Base-by-base conservation (phyloP, 139 green algal genomes). In the Picochlorum sp. region DNA sequence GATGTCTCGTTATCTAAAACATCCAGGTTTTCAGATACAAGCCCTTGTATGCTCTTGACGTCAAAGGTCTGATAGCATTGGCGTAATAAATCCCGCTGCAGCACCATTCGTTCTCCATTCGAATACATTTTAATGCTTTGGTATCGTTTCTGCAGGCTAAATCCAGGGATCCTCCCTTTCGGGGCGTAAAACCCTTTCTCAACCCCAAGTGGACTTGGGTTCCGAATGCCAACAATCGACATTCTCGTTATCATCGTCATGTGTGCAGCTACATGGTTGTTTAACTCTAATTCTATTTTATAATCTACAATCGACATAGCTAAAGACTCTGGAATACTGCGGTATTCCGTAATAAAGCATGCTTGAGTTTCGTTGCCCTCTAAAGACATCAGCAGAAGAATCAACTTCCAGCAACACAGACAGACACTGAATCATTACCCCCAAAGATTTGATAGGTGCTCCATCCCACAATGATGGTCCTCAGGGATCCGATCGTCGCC, bases 361-460 rank as follows among this genome's bases (percentile, higher is more conserved):
- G 28, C 28, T 30, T 30, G 49, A 55, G 18, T 55, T 55, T 55
- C 18, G 15, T 9, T 11, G 11, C 9, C 0, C 49, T 55, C 49
- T 24, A 24, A 24, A 21, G 13, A 30, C 6, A n/a, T 24, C 18
- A 55, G 18, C n/a, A n/a, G 18, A 55, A 4, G 49, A 24, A 55
- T 20, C 49, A 55, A 20, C 11, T 24, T 8, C 49, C 49, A 21
- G 15, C 49, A 13, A 21, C 49, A 24, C 18, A 24, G 18, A 24
- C n/a, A 24, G n/a, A 16, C 8, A 55, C 49, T 16, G 13, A 16
- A 23, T 20, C n/a, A 11, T 18, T 24, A 7, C 18, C 23, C 13
- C 51, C 51, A 47, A 62, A 62, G 11, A 62, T 45, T 62, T 45
- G 11, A 45, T 38, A 62, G 0, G 56, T 47, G 9, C 15, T 30